Evolutionary conservation across 352 stramenopile species (phyloP), one percentile per base, ranked within the genome.

Genomic region (Globisporangium sylvaticum): DNA sequence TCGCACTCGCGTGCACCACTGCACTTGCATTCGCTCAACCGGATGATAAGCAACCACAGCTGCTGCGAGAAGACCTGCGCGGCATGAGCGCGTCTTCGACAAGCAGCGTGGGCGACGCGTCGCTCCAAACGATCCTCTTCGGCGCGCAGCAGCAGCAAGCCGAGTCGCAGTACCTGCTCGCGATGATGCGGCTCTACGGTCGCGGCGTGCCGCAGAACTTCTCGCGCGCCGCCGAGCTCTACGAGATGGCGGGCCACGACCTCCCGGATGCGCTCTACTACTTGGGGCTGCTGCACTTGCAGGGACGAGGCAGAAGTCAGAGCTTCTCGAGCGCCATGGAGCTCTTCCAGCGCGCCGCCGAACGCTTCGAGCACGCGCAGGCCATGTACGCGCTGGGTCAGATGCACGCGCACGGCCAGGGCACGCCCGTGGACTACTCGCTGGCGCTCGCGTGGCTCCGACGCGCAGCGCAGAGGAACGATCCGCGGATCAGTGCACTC

Each of bases 201-300:
- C 76, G 74, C 25, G 78, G 77, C 3, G 71, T 80, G 0, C 15
- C 56, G 48, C 73, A 75, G 50, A 42, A 83, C 69, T 83, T 79
- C 37, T 61, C 53, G 9, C 52, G 66, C n/a, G 78, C 80, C 15
- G 74, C 75, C 1, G 61, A 69, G 8, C 60, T 84, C 34, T 86
- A 86, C 65, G 63, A 64, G 14, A 65, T 67, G 37, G 80, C 71
- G n/a, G 54, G 44, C 2, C 27, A 69, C 9, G 58, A 64, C 54
- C 65, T 88, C n/a, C 29, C 70, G 1, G 81, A 89, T 18, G 84
- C 80, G 0, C 72, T 65, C 10, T 89, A 89, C 74, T 87, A 84
- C 50, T 68, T 92, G 9, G 81, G 69, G 3, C 61, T 92, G 37
- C 72, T 89, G 20, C 37, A 85, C 31, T 63, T 69, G 1, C 64